These are phyloP conservation scores for Xylaria multiplex DNA, from an alignment of 2,329 filamentous ascomycete species.

Conservation along the genomic window DNA sequence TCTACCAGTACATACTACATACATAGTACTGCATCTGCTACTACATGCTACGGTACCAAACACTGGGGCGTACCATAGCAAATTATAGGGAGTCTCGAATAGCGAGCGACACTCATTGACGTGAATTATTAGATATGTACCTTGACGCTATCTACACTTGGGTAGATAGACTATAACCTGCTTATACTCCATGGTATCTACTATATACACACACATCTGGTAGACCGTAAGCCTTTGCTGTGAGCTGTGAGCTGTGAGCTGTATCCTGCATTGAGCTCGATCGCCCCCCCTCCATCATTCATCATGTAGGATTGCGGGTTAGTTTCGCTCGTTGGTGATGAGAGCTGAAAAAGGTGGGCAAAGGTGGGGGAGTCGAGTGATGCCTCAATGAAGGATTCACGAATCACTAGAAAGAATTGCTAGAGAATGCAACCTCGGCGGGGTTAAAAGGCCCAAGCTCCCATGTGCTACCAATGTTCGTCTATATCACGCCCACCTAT, in stretches of 20 bases:
- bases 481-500: constrained; percentile 1
- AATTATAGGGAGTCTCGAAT: constrained; percentile 10
- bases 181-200: too few species aligned
- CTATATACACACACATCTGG: too few species aligned
- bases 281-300: constrained; percentile 26
- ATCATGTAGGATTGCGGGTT: constrained; percentile 28
- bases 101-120: background rate
- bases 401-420: constrained; percentile 22
- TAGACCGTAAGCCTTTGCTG: constrained; percentile 4
- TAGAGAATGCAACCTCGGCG: constrained; percentile 28
- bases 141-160: too few species aligned
- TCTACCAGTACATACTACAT: background rate
- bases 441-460: constrained; percentile 36
- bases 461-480: constrained; percentile 17
- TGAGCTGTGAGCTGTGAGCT: too few species aligned
- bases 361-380: constrained; percentile 25
- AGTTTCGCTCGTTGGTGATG: constrained; percentile 17
- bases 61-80: too few species aligned
- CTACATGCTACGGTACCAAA: too few species aligned
- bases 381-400: constrained; percentile 29
- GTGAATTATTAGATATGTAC: too few species aligned
- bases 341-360: constrained; percentile 13
- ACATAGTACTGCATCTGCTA: too few species aligned
- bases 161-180: too few species aligned
- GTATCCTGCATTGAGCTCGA: too few species aligned